phyloP scores from a whole-genome alignment of 805 yeast species.

The Wickerhamomyces alni region DNA sequence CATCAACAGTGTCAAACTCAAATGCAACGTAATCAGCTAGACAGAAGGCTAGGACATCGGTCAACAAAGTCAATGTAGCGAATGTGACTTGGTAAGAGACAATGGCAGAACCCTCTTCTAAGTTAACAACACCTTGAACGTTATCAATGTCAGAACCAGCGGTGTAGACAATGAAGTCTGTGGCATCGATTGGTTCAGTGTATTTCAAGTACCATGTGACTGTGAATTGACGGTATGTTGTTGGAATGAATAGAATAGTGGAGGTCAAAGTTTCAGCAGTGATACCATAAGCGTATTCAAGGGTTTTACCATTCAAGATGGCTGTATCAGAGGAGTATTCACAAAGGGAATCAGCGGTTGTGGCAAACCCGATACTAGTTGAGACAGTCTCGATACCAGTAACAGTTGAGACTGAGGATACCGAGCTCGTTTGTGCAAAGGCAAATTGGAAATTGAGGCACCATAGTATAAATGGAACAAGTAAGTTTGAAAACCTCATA shows the following conservation, averaged over 20 bases:
- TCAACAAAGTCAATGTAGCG: slow-evolving; percentile 2
- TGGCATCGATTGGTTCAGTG: not conserved
- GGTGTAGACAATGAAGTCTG: not conserved
- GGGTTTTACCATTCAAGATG: too few species aligned
- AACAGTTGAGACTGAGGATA: too few species aligned
- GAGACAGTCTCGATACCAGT: too few species aligned
- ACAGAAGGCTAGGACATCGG: slow-evolving; percentile 5
- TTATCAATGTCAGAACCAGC: slow-evolving; percentile 5
- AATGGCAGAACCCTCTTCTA: slow-evolving; percentile 11
- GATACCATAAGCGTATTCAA: not conserved
- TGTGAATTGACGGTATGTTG: slow-evolving; percentile 1
- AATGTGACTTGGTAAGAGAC: slow-evolving; percentile 5
- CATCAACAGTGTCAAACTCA: slow-evolving; percentile 2
- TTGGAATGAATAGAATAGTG: not conserved
- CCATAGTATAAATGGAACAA: too few species aligned
- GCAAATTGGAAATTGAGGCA: too few species aligned
- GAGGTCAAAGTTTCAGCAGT: not conserved
- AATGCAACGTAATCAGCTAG: slow-evolving; percentile 10
- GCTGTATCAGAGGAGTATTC: too few species aligned
- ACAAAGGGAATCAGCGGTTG: too few species aligned
- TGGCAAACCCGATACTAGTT: too few species aligned
- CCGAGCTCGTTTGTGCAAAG: too few species aligned
- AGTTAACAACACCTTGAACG: slow-evolving; percentile 12
- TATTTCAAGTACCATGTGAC: not conserved
- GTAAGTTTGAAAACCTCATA: too few species aligned